Evolutionary conservation across 192 early-diverging fungal species (phyloP), one percentile per base, ranked within the genome.

Genomic region (Gamsiella multidivaricata): DNA sequence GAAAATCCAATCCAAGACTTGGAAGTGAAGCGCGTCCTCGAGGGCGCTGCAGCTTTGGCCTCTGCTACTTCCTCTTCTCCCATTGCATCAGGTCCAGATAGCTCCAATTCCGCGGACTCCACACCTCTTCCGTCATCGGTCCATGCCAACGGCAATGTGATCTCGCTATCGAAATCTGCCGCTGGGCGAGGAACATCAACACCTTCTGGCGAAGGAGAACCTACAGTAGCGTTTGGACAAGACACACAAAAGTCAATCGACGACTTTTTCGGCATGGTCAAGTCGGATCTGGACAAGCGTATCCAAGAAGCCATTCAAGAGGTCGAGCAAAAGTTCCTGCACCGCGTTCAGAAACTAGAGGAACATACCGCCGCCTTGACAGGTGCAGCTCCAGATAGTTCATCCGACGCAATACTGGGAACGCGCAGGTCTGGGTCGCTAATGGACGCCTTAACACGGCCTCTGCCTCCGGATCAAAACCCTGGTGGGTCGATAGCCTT

Each of bases 251-350:
- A 64, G 49, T 78, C 74, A 6, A 78, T 78, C 28, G 74, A 78
- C 26, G 66, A 78, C 36, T 78, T 78, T 69, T 78, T 78, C 29
- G 66, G 74, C 22, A 78, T 78, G 65, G 74, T 78, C 43, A 78
- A 78, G 61, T 62, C 65, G 3, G 74, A 78, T 28, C 49, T 78
- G 3, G 74, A 78, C 54, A 69, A 78, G 39, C 65, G 74, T 17
- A 78, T 78, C 41, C 74, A 78, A 64, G 65, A 78, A 36, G 74
- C 74, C 1, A 78, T 78, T 28, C 74, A 69, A 51, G 74, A 78
- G 47, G 74, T 78, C 23, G 74, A 78, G 18, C 65, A 78, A 69
- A 78, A 78, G 61, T 78, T 78, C 39, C 47, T 78, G 34, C 37
- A 78, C 39, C 74, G 74, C 17, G 74, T 78, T 18, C 60, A 69